Base-by-base conservation (phyloP, 495 filamentous ascomycete genomes). In the Amniculicola lignicola region DNA sequence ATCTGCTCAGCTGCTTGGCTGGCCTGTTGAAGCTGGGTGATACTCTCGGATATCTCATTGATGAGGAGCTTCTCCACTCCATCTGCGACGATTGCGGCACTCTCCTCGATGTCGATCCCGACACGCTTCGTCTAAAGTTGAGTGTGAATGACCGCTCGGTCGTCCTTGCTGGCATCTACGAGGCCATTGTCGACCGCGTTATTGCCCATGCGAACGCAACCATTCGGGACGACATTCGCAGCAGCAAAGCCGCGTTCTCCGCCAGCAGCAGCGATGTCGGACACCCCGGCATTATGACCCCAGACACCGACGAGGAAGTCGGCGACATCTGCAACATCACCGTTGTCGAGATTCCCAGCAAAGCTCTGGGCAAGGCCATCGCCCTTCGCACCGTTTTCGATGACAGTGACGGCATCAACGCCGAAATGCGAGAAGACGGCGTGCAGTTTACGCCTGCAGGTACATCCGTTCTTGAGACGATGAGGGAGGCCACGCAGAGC, bases 361-460 rank as follows among this genome's bases (percentile, higher is more conserved):
- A 86, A 35, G 81, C 79, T 15, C 74, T 97, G 10, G 88, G 89
- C 41, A 95, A 90, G 67, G 93, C 94, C 1, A 71, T 91, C 10
- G 82, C 88, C 4, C 82, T 97, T 72, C 83, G 89, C 42, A 87
- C 87, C 2, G 82, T 97, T 27, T 97, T 98, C 65, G 91, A 98
- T 62, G 93, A 96, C 59, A 79, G 70, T 24, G 72, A 85, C n/a
- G 93, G 93, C 42, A 95, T 98, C 70, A 96, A 97, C 59, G 81
- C 84, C 0, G 93, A 98, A 70, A 97, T 98, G 92, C 93, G 89
- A 67, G 83, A 90, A 54, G 93, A 98, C 62, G 94, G 94, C 14
- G 81, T 98, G 21, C 76, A 85, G 24, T 77, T 92, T 15, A 74
- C 74, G 1, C 40, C 82, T 0, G 81, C 82, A 3, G 87, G 86